Conservation (phyloP, 2,329 filamentous ascomycete species). For the Cytospora piceicola region DNA sequence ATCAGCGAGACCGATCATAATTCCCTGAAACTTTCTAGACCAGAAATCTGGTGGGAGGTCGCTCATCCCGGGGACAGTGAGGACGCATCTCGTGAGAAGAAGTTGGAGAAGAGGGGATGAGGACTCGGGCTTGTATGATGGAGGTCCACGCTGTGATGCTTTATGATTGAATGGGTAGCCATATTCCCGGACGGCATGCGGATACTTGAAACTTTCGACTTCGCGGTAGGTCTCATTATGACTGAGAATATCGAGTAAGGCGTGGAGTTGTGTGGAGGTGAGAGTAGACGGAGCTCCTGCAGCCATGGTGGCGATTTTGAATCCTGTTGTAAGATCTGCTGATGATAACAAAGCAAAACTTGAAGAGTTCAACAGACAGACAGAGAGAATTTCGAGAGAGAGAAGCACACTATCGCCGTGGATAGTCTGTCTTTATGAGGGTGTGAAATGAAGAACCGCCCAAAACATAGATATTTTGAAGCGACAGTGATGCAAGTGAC, state of each 20-base stretch:
- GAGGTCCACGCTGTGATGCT: not conserved
- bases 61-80: slow-evolving; percentile 68
- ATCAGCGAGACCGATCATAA: slow-evolving; percentile 65
- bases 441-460: too few species aligned
- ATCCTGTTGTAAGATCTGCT: slow-evolving; percentile 4
- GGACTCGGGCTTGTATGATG: slow-evolving; percentile 40
- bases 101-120: slow-evolving; percentile 69
- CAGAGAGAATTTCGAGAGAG: not conserved
- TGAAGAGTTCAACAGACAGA: not conserved
- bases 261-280: slow-evolving; percentile 49
- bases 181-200: slow-evolving; percentile 66
- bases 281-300: slow-evolving; percentile 33
- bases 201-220: slow-evolving; percentile 71
- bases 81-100: slow-evolving; percentile 66
- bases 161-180: slow-evolving; percentile 65
- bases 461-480: not conserved
- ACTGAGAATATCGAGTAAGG: slow-evolving; percentile 63
- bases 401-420: not conserved
- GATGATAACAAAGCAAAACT: too few species aligned
- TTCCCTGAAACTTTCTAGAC: slow-evolving; percentile 61
- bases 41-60: slow-evolving; percentile 68
- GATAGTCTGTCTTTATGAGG: not conserved
- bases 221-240: slow-evolving; percentile 67
- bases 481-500: not conserved
- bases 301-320: slow-evolving; percentile 18